These are phyloP conservation scores for Lumnitzera littorea DNA, from an alignment of 345 rosid species.

Conservation along the genomic window DNA sequence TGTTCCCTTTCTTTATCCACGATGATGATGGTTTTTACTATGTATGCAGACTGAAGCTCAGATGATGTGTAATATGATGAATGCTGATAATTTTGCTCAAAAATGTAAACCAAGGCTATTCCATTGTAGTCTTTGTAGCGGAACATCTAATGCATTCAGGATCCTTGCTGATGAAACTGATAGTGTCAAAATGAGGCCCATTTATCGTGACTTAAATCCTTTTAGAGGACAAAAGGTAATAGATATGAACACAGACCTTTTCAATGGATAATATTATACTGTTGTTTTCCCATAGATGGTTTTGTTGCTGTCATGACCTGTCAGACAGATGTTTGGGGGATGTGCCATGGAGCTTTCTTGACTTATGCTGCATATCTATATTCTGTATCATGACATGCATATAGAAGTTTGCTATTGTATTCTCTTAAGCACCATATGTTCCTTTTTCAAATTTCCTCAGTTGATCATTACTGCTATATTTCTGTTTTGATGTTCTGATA, in stretches of 20 bases:
- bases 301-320: too few species aligned
- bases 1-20: neutral
- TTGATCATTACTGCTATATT: too few species aligned
- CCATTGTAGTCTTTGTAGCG: slow-evolving; percentile 48
- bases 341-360: too few species aligned
- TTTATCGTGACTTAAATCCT: slow-evolving; percentile 29
- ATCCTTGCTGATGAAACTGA: slow-evolving; percentile 38
- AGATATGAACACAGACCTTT: slow-evolving; percentile 12
- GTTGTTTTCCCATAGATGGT: too few species aligned
- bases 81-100: slow-evolving; percentile 29
- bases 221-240: slow-evolving; percentile 47
- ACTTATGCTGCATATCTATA: too few species aligned
- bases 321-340: too few species aligned
- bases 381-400: too few species aligned
- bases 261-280: neutral
- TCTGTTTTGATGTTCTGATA: too few species aligned
- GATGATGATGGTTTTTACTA: slow-evolving; percentile 6
- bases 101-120: slow-evolving; percentile 25
- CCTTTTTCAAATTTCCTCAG: too few species aligned
- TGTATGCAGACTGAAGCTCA: slow-evolving; percentile 57
- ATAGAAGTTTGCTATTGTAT: too few species aligned
- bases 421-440: too few species aligned
- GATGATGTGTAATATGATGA: slow-evolving; percentile 49
- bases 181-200: slow-evolving; percentile 14
- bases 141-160: slow-evolving; percentile 46